These are phyloP conservation scores for Corylus americana DNA, from an alignment of 306 rosid genomes.

Conservation along the genomic window DNA sequence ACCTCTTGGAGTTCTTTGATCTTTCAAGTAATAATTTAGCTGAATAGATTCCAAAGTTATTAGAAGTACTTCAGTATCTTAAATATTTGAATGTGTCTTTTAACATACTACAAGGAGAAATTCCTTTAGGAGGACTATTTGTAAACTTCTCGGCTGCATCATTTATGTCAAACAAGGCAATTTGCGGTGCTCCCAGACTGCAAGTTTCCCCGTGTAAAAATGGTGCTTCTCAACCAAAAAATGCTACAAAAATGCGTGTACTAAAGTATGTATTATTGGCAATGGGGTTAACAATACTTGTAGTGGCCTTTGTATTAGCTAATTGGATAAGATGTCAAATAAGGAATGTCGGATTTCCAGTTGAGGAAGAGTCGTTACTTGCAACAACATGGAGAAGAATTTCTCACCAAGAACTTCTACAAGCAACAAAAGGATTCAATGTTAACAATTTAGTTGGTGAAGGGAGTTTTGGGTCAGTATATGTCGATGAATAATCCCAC, in stretches of 20 bases:
- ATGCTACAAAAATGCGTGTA: neutral
- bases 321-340: neutral
- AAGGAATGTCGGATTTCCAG: too few species aligned
- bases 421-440: too few species aligned
- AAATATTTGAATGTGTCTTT: conserved; percentile 31
- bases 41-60: conserved; percentile 36
- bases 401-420: too few species aligned
- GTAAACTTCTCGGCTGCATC: conserved; percentile 25
- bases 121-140: conserved; percentile 36
- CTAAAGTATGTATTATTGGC: neutral
- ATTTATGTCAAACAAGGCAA: neutral
- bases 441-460: conserved; percentile 3
- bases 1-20: conserved; percentile 26
- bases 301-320: too few species aligned
- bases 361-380: too few species aligned
- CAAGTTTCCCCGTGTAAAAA: conserved; percentile 27
- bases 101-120: conserved; percentile 32
- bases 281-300: neutral
- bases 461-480: conserved; percentile 11
- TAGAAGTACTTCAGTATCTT: conserved; percentile 32
- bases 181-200: conserved; percentile 33
- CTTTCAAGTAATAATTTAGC: conserved; percentile 25
- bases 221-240: neutral
- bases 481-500: too few species aligned
- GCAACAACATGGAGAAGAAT: too few species aligned